These are phyloP conservation scores for Allomyces javanicus DNA, from an alignment of 192 early-diverging fungal species.

Conservation along the genomic window DNA sequence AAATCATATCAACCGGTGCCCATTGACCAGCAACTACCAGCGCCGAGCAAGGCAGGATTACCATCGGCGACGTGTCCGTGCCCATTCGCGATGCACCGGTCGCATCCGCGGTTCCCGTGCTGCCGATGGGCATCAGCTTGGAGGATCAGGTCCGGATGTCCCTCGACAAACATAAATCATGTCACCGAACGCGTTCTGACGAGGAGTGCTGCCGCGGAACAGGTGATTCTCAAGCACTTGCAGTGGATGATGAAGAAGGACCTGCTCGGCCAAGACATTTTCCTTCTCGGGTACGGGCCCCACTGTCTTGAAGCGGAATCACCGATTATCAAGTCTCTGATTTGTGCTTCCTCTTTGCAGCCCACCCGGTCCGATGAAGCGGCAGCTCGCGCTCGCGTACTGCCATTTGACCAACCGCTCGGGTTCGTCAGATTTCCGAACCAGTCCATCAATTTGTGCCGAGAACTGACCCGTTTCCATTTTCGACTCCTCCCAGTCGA, in stretches of 20 bases:
- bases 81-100: too few species aligned
- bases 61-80: too few species aligned
- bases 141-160: too few species aligned
- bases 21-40: too few species aligned
- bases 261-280: constrained; percentile 28
- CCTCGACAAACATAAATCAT: too few species aligned
- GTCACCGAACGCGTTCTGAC: too few species aligned
- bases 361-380: constrained; percentile 21
- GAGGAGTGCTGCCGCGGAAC: background rate
- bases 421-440: constrained; percentile 5
- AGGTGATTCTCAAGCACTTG: constrained; percentile 7
- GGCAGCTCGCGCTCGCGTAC: constrained; percentile 19
- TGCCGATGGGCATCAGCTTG: too few species aligned
- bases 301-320: background rate
- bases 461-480: too few species aligned
- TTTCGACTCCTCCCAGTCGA: constrained; percentile 20
- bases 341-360: background rate
- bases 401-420: constrained; percentile 19
- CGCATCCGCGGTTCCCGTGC: too few species aligned
- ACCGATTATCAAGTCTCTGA: background rate
- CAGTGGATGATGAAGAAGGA: constrained; percentile 37
- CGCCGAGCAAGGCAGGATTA: too few species aligned
- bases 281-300: constrained; percentile 17
- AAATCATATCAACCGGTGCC: too few species aligned
- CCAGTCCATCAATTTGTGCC: too few species aligned